Percentiles rank a stretch among this genome's conserved stretches.
Conservation (phyloP, 345 rosid species). For the Eucalyptus erythrocorys region DNA sequence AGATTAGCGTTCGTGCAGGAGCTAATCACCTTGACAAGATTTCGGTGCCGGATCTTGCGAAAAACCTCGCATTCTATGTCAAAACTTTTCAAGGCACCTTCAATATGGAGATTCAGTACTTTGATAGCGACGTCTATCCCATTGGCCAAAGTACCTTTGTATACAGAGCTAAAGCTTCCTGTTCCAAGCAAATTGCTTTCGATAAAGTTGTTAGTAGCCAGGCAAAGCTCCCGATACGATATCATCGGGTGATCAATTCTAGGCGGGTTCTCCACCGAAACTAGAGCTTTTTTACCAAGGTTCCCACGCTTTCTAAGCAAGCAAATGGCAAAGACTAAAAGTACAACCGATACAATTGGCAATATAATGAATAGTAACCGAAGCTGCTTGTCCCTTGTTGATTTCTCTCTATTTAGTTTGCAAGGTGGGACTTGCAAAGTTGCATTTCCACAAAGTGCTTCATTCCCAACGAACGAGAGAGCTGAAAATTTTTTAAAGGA, state of each 20-base stretch:
- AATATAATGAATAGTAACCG: neutral
- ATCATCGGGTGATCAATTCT: neutral
- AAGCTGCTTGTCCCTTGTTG: neutral
- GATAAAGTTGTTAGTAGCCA: neutral
- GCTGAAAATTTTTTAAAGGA: neutral
- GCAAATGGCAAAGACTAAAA: neutral
- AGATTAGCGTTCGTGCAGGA: neutral
- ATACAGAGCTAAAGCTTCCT: slow-evolving; percentile 2
- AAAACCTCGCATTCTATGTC: neutral
- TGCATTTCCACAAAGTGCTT: neutral
- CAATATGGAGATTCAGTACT: neutral
- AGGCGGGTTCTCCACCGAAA: neutral
- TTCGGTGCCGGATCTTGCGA: neutral
- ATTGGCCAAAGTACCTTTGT: neutral
- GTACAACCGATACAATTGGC: neutral
- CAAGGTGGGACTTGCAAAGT: neutral
- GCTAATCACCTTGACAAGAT: slow-evolving; percentile 1
- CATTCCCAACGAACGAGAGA: neutral
- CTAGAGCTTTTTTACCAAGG: neutral
- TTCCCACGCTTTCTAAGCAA: neutral
- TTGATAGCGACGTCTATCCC: neutral
- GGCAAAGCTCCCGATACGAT: neutral
- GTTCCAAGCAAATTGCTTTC: neutral
- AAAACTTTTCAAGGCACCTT: neutral
- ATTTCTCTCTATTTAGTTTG: neutral